Conservation (phyloP, 2,329 filamentous ascomycete species). For the Pseudocercospora vitis region DNA sequence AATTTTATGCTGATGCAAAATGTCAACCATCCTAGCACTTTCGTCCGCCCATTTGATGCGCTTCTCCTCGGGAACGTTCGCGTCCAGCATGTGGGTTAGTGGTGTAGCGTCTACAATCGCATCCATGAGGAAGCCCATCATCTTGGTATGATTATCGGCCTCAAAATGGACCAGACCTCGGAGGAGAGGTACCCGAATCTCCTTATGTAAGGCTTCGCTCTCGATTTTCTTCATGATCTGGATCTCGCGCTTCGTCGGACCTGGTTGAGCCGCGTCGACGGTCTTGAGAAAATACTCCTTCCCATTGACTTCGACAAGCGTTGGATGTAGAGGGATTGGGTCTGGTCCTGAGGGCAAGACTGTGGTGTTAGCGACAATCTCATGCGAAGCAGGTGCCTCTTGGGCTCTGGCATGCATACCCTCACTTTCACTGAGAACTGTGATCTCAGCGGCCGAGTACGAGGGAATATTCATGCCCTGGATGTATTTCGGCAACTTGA, state of each 20-base stretch:
- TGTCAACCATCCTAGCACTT: conserved; percentile 29
- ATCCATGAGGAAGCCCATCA: conserved; percentile 39
- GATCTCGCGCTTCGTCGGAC: conserved; percentile 39
- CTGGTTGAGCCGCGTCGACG: conserved; percentile 34
- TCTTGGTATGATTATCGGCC: conserved; percentile 22
- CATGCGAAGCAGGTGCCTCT: not conserved
- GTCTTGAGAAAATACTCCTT: conserved; percentile 37
- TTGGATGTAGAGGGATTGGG: conserved; percentile 33
- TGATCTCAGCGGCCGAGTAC: conserved; percentile 30
- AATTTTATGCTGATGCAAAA: conserved; percentile 39
- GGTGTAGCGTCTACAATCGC: conserved; percentile 36
- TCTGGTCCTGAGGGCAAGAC: conserved; percentile 23
- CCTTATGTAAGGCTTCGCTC: conserved; percentile 29
- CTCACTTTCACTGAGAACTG: conserved; percentile 26
- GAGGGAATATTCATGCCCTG: conserved; percentile 31
- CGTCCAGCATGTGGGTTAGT: conserved; percentile 36
- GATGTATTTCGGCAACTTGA: conserved; percentile 39
- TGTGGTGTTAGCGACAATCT: not conserved
- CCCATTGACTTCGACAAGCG: conserved; percentile 23
- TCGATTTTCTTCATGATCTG: conserved; percentile 34
- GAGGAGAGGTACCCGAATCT: conserved; percentile 36
- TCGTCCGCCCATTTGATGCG: conserved; percentile 37
- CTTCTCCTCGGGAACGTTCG: conserved; percentile 32
- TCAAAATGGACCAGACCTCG: conserved; percentile 33
- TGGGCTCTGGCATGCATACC: too few relatives aligned